Conservation (phyloP, 176 grass and related monocot genomes). For the Calamus simplicifolius region DNA sequence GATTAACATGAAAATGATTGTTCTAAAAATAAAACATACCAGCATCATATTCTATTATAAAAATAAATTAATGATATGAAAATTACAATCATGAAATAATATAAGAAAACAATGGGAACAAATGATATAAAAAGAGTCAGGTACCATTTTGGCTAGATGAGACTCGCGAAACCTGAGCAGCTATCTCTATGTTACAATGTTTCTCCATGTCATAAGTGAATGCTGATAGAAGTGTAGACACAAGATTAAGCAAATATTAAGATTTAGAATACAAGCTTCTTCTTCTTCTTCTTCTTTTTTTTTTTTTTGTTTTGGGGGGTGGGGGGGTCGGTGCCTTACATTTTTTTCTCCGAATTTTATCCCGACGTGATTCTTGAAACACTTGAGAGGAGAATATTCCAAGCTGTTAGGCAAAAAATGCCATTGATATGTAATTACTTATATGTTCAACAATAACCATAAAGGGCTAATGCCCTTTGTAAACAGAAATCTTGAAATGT, state of each 20-base stretch:
- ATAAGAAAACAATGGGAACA: too few species aligned
- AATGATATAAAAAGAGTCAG: slow-evolving; percentile 6
- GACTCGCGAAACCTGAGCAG: slow-evolving; percentile 66
- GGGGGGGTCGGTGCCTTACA: slow-evolving; percentile 33
- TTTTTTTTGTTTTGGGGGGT: too few species aligned
- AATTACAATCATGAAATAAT: too few species aligned
- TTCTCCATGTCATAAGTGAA: slow-evolving; percentile 93
- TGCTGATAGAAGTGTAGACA: slow-evolving; percentile 46
- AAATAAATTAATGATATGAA: too few species aligned
- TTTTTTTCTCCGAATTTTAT: slow-evolving; percentile 62
- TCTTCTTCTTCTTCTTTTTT: too few species aligned
- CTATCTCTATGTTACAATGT: slow-evolving; percentile 93
- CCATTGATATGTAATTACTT: too few species aligned
- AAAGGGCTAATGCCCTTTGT: too few species aligned
- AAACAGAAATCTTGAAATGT: too few species aligned
- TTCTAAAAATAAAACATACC: too few species aligned
- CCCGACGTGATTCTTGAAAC: slow-evolving; percentile 78
- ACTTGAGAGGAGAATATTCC: slow-evolving; percentile 94
- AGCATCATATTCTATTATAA: too few species aligned
- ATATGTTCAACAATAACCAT: too few species aligned
- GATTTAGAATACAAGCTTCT: slow-evolving; percentile 24
- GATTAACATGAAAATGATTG: too few species aligned
- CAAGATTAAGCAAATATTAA: not conserved
- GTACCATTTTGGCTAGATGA: slow-evolving; percentile 82
- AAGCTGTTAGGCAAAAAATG: slow-evolving; percentile 39